Conservation (phyloP, 768 basidiomycete genomes). For the Naematelia aurantialba region DNA sequence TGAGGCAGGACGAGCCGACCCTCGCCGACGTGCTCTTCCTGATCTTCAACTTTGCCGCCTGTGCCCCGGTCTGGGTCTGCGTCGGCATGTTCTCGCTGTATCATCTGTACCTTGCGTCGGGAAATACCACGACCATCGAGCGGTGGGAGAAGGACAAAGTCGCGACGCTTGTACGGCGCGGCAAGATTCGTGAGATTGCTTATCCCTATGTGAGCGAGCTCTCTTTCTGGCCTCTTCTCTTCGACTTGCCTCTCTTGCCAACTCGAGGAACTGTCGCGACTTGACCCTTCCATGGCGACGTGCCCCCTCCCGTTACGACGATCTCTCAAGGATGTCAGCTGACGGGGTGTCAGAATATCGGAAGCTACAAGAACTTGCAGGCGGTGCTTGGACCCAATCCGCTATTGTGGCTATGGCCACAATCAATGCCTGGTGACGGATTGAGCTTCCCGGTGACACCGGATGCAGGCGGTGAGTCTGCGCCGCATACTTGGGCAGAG, state of each 20-base stretch:
- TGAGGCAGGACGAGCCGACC: conserved; percentile 63
- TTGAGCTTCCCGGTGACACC: conserved; percentile 69
- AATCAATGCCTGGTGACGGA: conserved; percentile 64
- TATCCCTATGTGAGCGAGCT: conserved; percentile 93
- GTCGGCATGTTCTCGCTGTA: conserved; percentile 92
- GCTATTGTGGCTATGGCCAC: conserved; percentile 81
- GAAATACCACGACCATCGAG: conserved; percentile 93
- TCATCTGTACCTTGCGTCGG: conserved; percentile 70
- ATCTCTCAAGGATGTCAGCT: no score
- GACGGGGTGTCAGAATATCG: conserved; percentile 57
- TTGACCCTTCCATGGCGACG: no score
- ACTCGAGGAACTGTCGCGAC: no score
- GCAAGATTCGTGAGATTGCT: conserved; percentile 82
- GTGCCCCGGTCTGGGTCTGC: conserved; percentile 75
- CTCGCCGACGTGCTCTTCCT: conserved; percentile 71
- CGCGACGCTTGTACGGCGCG: conserved; percentile 74
- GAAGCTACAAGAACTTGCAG: conserved; percentile 65
- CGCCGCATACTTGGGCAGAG: conserved; percentile 35
- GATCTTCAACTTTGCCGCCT: conserved; percentile 80
- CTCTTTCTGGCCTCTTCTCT: no score
- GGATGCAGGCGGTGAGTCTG: conserved; percentile 50
- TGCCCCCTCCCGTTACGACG: no score
- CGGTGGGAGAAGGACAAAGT: conserved; percentile 97
- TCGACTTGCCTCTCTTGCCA: no score
- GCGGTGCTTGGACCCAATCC: conserved; percentile 73